Conservation (phyloP, 192 early-diverging fungal species). For the Pilaira anomala region DNA sequence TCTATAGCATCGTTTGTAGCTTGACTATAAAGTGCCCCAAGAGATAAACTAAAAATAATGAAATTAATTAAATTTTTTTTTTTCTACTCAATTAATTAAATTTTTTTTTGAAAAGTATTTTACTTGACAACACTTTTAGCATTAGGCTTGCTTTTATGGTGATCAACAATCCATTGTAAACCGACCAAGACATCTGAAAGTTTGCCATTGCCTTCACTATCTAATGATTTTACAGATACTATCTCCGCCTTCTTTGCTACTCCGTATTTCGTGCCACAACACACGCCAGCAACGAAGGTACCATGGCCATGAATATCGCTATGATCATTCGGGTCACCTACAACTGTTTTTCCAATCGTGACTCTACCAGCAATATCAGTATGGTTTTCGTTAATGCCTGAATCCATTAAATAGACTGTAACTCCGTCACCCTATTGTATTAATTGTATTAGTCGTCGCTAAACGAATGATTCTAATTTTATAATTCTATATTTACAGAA, state of each 20-base stretch:
- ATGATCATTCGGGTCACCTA: slow-evolving; percentile 32
- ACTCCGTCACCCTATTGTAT: slow-evolving; percentile 64
- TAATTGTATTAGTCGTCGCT: neutral
- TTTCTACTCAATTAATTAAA: too few relatives aligned
- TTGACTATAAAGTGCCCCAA: slow-evolving; percentile 47
- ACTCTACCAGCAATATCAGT: slow-evolving; percentile 53
- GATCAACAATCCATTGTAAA: slow-evolving; percentile 51
- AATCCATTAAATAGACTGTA: slow-evolving; percentile 94
- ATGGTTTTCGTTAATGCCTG: slow-evolving; percentile 50
- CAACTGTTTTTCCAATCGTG: slow-evolving; percentile 38
- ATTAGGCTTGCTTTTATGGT: slow-evolving; percentile 24
- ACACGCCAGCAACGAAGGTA: slow-evolving; percentile 59
- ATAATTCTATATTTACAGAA: slow-evolving; percentile 17
- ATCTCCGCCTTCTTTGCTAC: slow-evolving; percentile 55
- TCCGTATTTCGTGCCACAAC: slow-evolving; percentile 51
- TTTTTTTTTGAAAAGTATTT: too few relatives aligned
- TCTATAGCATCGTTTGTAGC: slow-evolving; percentile 49
- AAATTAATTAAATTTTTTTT: too few relatives aligned
- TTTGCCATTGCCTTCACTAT: slow-evolving; percentile 46
- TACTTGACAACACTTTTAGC: slow-evolving; percentile 46
- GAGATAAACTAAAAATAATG: slow-evolving; percentile 41
- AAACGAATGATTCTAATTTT: neutral
- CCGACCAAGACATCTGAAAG: slow-evolving; percentile 46
- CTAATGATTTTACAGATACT: slow-evolving; percentile 53
- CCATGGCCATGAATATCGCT: slow-evolving; percentile 53